Evolutionary conservation across 495 filamentous ascomycete species (phyloP), one percentile per base, ranked within the genome.

Genomic region (Aspergillus panamensis): DNA sequence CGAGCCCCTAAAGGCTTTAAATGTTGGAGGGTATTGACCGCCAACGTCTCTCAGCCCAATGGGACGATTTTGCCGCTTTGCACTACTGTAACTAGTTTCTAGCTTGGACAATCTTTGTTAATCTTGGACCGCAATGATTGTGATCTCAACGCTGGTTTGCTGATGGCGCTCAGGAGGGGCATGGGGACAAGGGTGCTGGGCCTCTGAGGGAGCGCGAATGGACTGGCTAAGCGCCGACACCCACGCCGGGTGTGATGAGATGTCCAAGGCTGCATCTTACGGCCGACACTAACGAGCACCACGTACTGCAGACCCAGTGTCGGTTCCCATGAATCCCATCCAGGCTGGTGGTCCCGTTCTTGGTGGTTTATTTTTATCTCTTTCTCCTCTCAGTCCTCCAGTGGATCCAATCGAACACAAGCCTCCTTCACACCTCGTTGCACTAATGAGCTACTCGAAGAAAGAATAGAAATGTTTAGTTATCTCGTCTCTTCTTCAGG

Each of bases 331-430:
- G 25, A 5, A 2, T 25, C 2, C 25, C 35, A 39, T 39, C 47
- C 55, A 50, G 21, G 21, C 50, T 47, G 53, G 49, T 49, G 53
- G 54, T 37, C 52, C 56, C 49, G 14, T 5, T 10, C 10, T 16
- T 58, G 35, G n/a, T 55, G 55, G 16, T 20, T 57, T 62, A 65
- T 65, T 65, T 73, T 62, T 75, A 75, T 69, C 55, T 59, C 40
- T 20, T 39, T 44, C 42, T 48, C 53, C 25, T 20, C 16, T 20
- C 47, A 13, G 10, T 54, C 59, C 52, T n/a, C 45, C 50, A 43
- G 57, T 61, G 58, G 57, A 61, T 57, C 59, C 51, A 25, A 33
- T 60, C 21, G 42, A 33, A 57, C 32, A 53, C 57, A 59, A 62
- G 60, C 59, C 58, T 61, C 61, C 61, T 60, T 63, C 52, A 60